Conservation (phyloP, 2,329 filamentous ascomycete genomes). For the Exserohilum turcica region DNA sequence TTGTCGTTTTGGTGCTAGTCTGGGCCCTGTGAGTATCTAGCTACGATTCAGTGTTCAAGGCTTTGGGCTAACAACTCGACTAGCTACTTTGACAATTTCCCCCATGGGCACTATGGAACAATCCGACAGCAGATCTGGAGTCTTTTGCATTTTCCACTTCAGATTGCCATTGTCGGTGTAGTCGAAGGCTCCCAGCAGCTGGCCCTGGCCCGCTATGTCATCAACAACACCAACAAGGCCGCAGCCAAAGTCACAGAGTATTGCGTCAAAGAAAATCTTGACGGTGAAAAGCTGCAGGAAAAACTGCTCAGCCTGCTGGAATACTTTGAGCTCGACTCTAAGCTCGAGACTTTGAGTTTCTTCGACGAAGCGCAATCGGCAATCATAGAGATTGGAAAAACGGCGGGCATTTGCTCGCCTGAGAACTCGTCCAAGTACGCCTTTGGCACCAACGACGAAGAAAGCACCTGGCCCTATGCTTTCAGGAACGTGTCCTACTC, state of each 20-base stretch:
- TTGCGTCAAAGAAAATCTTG: slow-evolving; percentile 38
- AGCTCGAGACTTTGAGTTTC: slow-evolving; percentile 32
- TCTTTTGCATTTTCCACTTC: slow-evolving; percentile 65
- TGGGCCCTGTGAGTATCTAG: slow-evolving; percentile 57
- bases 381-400: slow-evolving; percentile 37
- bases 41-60: neutral
- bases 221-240: slow-evolving; percentile 52
- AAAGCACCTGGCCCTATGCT: slow-evolving; percentile 22
- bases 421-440: slow-evolving; percentile 24
- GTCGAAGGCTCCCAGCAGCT: slow-evolving; percentile 67
- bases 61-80: neutral
- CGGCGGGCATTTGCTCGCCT: slow-evolving; percentile 38
- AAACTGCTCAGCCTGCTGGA: slow-evolving; percentile 32
- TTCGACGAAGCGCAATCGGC: slow-evolving; percentile 14
- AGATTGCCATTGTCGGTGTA: slow-evolving; percentile 66
- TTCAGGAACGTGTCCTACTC: slow-evolving; percentile 28
- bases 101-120: slow-evolving; percentile 55
- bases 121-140: slow-evolving; percentile 66
- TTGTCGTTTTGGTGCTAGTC: slow-evolving; percentile 56
- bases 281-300: slow-evolving; percentile 38
- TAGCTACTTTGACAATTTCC: slow-evolving; percentile 62
- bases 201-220: slow-evolving; percentile 53
- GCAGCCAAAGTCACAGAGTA: slow-evolving; percentile 47
- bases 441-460: slow-evolving; percentile 1
- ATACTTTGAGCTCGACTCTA: slow-evolving; percentile 40